These are phyloP conservation scores for Brassica napus DNA, from an alignment of 345 rosid species.

Conservation along the genomic window Da-Ae NC_063445.1:51039001-51039500, in stretches of 20 bases:
- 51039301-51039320: background rate
- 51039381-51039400: too few species aligned
- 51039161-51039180: conserved; percentile 85
- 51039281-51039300: too few species aligned
- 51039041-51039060: conserved; percentile 74
- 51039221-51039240: conserved; percentile 79
- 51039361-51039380: too few species aligned
- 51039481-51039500: too few species aligned
- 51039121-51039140: conserved; percentile 68
- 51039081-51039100: conserved; percentile 83
- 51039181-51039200: conserved; percentile 85
- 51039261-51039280: background rate
- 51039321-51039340: too few species aligned
- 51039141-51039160: conserved; percentile 59
- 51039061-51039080: conserved; percentile 94
- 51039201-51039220: conserved; percentile 75
- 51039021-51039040: conserved; percentile 77
- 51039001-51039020: conserved; percentile 91
- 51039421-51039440: too few species aligned
- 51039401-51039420: background rate
- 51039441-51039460: too few species aligned
- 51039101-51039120: conserved; percentile 71
- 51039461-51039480: too few species aligned
- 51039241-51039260: conserved; percentile 49
- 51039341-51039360: too few species aligned